phyloP scores from a whole-genome alignment of 148 eudicot genomes.

The Simmondsia chinensis region DNA sequence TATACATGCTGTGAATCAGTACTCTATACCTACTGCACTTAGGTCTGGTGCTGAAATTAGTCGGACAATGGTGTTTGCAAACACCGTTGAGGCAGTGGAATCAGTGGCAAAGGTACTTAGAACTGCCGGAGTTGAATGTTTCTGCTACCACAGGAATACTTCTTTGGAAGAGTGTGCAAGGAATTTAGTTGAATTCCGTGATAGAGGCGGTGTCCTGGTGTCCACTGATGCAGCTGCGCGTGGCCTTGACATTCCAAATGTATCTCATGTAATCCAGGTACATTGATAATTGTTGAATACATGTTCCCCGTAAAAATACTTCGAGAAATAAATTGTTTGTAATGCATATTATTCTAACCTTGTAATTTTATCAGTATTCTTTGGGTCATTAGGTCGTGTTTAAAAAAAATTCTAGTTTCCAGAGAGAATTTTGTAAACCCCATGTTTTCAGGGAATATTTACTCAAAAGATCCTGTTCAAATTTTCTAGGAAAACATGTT shows the following conservation, averaged over 20 bases:
- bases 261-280: conserved; percentile 97
- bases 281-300: too few species aligned
- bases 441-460: too few species aligned
- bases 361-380: too few species aligned
- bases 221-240: conserved; percentile 98
- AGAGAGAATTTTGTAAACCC: too few species aligned
- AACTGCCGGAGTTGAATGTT: conserved; percentile 61
- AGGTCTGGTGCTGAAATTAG: conserved; percentile 22
- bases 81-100: conserved; percentile 93
- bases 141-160: conserved; percentile 64
- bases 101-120: conserved; percentile 55
- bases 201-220: conserved; percentile 78
- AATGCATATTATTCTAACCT: not conserved
- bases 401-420: too few species aligned
- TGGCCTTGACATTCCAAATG: conserved; percentile 78
- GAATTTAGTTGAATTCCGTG: conserved; percentile 56
- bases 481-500: too few species aligned
- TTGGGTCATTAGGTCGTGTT: too few species aligned
- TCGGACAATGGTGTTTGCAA: conserved; percentile 91
- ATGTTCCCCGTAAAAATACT: too few species aligned
- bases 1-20: conserved; percentile 51
- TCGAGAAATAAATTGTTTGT: too few species aligned
- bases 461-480: too few species aligned
- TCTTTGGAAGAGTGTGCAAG: conserved; percentile 65
- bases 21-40: conserved; percentile 10